phyloP scores from a whole-genome alignment of 768 basidiomycete species.

The Tricholoma sp. region DNA sequence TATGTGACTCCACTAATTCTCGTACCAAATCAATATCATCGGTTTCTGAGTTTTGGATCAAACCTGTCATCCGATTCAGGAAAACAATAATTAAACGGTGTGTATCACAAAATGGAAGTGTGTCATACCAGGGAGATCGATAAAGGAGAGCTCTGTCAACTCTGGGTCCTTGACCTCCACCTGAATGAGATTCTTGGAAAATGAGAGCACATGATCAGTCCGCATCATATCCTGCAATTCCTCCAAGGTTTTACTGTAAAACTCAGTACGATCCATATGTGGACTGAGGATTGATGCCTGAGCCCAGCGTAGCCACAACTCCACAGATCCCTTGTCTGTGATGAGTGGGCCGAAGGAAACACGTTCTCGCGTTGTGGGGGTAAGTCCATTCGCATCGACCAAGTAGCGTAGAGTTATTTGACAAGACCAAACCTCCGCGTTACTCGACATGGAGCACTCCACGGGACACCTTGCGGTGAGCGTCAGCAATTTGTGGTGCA shows the following conservation, averaged over 20 bases:
- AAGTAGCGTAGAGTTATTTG: slow-evolving; percentile 32
- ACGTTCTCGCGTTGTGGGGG: slow-evolving; percentile 8
- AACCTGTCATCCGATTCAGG: slow-evolving; percentile 25
- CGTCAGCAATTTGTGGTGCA: background rate
- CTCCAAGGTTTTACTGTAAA: slow-evolving; percentile 19
- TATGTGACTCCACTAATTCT: too few species aligned
- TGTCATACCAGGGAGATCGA: slow-evolving; percentile 33
- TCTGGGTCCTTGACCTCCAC: too few species aligned
- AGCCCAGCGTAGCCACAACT: slow-evolving; percentile 51
- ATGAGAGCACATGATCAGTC: slow-evolving; percentile 15
- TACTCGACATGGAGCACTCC: slow-evolving; percentile 45
- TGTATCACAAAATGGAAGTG: background rate
- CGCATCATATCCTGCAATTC: slow-evolving; percentile 15
- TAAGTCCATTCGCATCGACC: slow-evolving; percentile 18
- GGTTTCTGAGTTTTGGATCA: slow-evolving; percentile 44
- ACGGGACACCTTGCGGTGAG: slow-evolving; percentile 40
- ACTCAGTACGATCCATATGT: slow-evolving; percentile 20
- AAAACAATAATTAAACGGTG: background rate
- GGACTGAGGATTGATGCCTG: slow-evolving; percentile 54
- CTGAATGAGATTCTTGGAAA: slow-evolving; percentile 39
- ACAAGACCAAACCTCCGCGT: slow-evolving; percentile 36
- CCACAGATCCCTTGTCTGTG: slow-evolving; percentile 38
- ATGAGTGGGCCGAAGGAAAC: too few species aligned
- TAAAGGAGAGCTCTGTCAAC: too few species aligned
- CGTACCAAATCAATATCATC: too few species aligned